These are phyloP conservation scores for Kuraishia floccosa DNA, from an alignment of 805 yeast species.

Conservation along the genomic window DNA sequence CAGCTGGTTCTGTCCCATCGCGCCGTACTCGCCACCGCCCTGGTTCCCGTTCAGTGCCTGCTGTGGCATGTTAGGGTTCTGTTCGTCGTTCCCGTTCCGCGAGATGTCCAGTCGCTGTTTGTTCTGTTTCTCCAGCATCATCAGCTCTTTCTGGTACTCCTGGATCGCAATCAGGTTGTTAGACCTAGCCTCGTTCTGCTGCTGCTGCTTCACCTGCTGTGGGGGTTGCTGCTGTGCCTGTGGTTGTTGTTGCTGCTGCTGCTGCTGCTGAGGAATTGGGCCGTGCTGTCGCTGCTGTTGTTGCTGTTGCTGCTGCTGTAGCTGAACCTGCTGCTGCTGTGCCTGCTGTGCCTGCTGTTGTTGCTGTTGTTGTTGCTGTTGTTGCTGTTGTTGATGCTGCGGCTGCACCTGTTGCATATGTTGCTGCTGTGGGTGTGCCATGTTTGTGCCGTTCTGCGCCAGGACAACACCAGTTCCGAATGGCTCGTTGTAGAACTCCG, in stretches of 20 bases:
- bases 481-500: slow-evolving; percentile 15
- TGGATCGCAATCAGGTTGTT: slow-evolving; percentile 45
- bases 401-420: neutral
- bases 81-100: slow-evolving; percentile 20
- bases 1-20: slow-evolving; percentile 4
- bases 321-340: slow-evolving; percentile 7
- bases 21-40: too few relatives aligned
- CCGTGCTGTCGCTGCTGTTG: slow-evolving; percentile 7
- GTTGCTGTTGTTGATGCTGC: neutral
- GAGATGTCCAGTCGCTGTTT: slow-evolving; percentile 52
- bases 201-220: slow-evolving; percentile 3
- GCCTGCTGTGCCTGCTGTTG: slow-evolving; percentile 7
- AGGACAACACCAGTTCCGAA: slow-evolving; percentile 3
- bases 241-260: slow-evolving; percentile 3
- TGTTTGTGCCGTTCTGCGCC: neutral
- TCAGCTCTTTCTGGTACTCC: slow-evolving; percentile 73
- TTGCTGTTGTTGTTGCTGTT: slow-evolving; percentile 9
- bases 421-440: neutral
- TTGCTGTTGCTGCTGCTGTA: slow-evolving; percentile 8
- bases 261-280: slow-evolving; percentile 9
- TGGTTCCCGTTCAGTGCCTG: too few relatives aligned
- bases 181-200: slow-evolving; percentile 3
- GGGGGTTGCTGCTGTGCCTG: slow-evolving; percentile 9
- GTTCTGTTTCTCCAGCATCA: slow-evolving; percentile 67
- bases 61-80: neutral